phyloP scores from a whole-genome alignment of 208 protist species.

The Trypanosoma boissoni region DNA sequence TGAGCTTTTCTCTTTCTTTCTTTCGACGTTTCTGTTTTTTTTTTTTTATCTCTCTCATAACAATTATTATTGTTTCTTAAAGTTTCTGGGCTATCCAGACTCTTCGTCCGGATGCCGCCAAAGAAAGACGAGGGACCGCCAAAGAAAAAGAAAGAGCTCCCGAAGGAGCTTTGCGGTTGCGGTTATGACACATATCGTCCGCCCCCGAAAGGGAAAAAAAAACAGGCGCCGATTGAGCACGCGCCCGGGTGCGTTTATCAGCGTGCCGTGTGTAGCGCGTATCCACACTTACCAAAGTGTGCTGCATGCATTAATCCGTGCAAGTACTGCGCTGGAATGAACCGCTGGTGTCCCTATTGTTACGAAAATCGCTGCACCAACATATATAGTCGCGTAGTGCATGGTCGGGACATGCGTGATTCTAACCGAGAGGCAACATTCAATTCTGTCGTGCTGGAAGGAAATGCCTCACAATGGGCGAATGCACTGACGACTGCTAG shows the following conservation, averaged over 20 bases:
- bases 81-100: not conserved
- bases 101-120: conserved; percentile 31
- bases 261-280: conserved; percentile 75
- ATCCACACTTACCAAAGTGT: conserved; percentile 76
- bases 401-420: conserved; percentile 36
- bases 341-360: conserved; percentile 86
- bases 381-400: conserved; percentile 77
- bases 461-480: not conserved
- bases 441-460: not conserved
- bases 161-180: conserved; percentile 79
- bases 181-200: conserved; percentile 80
- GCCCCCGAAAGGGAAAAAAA: conserved; percentile 80
- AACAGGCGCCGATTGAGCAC: conserved; percentile 54
- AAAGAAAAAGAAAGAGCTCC: conserved; percentile 67
- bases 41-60: not conserved
- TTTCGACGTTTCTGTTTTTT: not conserved
- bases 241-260: conserved; percentile 69
- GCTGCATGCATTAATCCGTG: conserved; percentile 69
- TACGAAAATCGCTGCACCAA: conserved; percentile 75
- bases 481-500: not conserved
- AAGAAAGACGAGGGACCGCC: conserved; percentile 30
- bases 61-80: not conserved
- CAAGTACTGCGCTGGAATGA: conserved; percentile 64
- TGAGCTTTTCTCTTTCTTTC: not conserved
- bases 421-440: not conserved